Conservation (phyloP, 2,329 filamentous ascomycete species). For the Colletotrichum filicis region DNA sequence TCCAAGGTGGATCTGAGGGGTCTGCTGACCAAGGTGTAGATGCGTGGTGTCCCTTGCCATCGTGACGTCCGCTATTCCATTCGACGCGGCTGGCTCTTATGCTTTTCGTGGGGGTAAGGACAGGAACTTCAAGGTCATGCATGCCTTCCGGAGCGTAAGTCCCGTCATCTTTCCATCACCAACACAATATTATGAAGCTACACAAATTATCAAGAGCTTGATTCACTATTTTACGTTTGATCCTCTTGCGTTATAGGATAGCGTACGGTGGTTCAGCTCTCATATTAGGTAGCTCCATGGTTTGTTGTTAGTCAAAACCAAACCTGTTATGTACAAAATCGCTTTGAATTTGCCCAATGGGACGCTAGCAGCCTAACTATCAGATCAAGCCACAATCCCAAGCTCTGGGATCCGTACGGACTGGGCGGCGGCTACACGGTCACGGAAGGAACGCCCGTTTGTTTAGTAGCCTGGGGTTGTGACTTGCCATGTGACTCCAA, state of each 20-base stretch:
- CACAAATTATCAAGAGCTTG: neutral
- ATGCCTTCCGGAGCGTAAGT: neutral
- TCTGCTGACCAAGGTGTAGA: slow-evolving; percentile 16
- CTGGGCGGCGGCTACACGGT: slow-evolving; percentile 18
- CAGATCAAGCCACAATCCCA: slow-evolving; percentile 28
- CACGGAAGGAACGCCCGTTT: slow-evolving; percentile 28
- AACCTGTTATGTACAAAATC: slow-evolving; percentile 13
- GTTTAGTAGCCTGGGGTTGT: slow-evolving; percentile 10
- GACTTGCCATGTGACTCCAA: slow-evolving; percentile 36
- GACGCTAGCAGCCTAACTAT: neutral
- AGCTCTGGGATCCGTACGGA: slow-evolving; percentile 16
- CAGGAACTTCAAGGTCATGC: neutral
- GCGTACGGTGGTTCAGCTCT: neutral
- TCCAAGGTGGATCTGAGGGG: neutral
- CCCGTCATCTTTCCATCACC: slow-evolving; percentile 21
- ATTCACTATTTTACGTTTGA: neutral
- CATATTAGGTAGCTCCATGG: neutral
- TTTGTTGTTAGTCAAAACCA: slow-evolving; percentile 2
- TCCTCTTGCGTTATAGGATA: neutral
- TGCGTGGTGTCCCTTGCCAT: neutral
- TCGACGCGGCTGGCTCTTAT: neutral
- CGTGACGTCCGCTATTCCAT: neutral
- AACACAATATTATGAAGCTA: neutral
- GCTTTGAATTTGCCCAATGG: slow-evolving; percentile 5
- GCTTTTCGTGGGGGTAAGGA: neutral